Evolutionary conservation across 1,284 basidiomycete genomes (phyloP).

Genomic region (Cryptococcus sp.): DNA sequence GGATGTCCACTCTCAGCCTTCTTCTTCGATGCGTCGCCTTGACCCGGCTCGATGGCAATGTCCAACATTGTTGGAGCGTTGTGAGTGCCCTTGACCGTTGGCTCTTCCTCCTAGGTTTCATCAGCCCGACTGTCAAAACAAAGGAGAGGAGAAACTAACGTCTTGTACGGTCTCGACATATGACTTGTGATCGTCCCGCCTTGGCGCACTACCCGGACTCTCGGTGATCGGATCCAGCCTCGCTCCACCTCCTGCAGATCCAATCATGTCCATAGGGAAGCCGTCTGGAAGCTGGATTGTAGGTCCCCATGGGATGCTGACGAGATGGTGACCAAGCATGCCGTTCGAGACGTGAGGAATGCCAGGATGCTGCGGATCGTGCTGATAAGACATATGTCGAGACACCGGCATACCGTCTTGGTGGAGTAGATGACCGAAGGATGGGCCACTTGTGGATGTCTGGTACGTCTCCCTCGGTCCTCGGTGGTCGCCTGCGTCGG

Average conservation of each 20-base stretch:
- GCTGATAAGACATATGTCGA: conserved; percentile 15
- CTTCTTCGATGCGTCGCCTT: too few species aligned
- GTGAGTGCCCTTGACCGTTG: neutral
- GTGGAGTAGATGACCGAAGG: conserved; percentile 42
- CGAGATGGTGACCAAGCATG: conserved; percentile 6
- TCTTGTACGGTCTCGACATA: conserved; percentile 43
- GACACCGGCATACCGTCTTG: conserved; percentile 27
- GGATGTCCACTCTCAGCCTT: too few species aligned
- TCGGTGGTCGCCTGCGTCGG: conserved; percentile 8
- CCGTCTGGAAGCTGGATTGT: too few species aligned
- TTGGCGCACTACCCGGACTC: conserved; percentile 5
- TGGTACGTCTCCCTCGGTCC: conserved; percentile 31
- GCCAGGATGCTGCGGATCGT: conserved; percentile 2
- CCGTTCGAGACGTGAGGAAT: conserved; percentile 2
- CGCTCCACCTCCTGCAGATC: conserved; percentile 1
- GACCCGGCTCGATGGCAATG: too few species aligned
- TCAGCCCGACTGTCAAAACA: neutral
- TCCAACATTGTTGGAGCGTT: too few species aligned
- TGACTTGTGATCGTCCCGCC: conserved; percentile 30
- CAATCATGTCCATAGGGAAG: too few species aligned
- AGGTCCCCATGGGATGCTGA: conserved; percentile 30
- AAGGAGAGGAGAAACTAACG: conserved; percentile 18
- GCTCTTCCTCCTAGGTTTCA: conserved; percentile 8
- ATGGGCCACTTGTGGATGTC: conserved; percentile 35
- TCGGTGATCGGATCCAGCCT: neutral